Base-by-base conservation (phyloP, 352 stramenopile genomes). In the Phytophthora hibernalis region DNA sequence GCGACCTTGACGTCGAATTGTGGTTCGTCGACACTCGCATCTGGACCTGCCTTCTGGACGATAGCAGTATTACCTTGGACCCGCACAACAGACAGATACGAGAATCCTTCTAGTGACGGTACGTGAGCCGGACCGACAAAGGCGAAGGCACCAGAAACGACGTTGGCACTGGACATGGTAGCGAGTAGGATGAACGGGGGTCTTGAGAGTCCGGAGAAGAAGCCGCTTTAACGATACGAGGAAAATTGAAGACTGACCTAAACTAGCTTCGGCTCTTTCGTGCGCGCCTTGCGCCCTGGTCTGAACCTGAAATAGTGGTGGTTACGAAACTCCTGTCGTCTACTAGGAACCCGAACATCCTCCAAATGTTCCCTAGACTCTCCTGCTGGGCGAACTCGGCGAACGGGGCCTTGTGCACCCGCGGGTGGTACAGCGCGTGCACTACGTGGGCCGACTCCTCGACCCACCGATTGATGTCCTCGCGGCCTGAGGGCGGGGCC, bases 381-480 rank as follows among this genome's bases (percentile, higher is more conserved):
- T 73, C 65, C 24, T 61, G 55, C 49, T 56, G 48, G 6, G 81
- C 77, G 43, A 87, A 88, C 64, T 90, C 81, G 18, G 81, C 56
- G 21, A 90, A 77, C n/a, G 71, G 71, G 12, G 77, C 70, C 3
- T 69, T 65, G 18, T 79, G 68, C 55, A 79, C 79, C 15, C 81
- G 67, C 35, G 81, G 77, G 51, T 84, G 72, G 47, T 85, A 80
- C 43, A 87, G 57, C 10, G 49, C 18, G 9, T 72, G 68, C 31
- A 85, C 72, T 11, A 71, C 54, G 16, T 74, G 48, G 22, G 67
- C 64, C 44, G 73, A 67, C 44, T 79, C 65, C 20, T 71, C 61
- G 45, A 80, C 80, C 81, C 81, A 90, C 40, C 65, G 48, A 30
- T 78, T 73, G 18, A 88, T 44, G 40, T 88, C 79, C 2, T 74